Percentiles rank a stretch among this genome's conserved stretches.
phyloP scores from a whole-genome alignment of 768 basidiomycete genomes.

The Boletus sp. region DNA sequence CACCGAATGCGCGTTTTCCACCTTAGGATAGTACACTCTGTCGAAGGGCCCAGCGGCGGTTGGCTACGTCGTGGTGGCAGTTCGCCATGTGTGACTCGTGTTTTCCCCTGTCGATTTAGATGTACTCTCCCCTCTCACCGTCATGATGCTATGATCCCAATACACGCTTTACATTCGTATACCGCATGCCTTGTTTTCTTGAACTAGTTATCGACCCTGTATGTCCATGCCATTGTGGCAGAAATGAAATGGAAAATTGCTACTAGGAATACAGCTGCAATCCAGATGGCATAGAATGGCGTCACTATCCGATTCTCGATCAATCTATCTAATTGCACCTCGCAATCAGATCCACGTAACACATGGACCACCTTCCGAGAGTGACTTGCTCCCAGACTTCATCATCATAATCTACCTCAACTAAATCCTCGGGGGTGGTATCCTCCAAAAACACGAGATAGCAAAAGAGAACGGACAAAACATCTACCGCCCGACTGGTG shows the following conservation, averaged over 20 bases:
- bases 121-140: not conserved
- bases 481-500: slow-evolving; percentile 6
- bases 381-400: slow-evolving; percentile 1
- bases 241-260: not conserved
- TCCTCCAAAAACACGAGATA: slow-evolving; percentile 15
- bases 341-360: not conserved
- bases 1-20: no score
- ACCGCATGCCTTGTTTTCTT: no score
- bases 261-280: not conserved
- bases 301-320: not conserved
- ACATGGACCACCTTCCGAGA: not conserved
- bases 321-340: not conserved
- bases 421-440: not conserved
- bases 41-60: not conserved
- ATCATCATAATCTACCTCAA: not conserved
- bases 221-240: not conserved
- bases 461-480: slow-evolving; percentile 10
- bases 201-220: no score
- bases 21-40: no score
- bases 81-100: not conserved
- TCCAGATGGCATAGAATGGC: not conserved
- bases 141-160: no score
- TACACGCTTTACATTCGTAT: not conserved
- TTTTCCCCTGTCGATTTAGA: not conserved
- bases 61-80: not conserved